Evolutionary conservation across 2,329 filamentous ascomycete genomes (phyloP).

Genomic region (Reticulascus tulasneorum): DNA sequence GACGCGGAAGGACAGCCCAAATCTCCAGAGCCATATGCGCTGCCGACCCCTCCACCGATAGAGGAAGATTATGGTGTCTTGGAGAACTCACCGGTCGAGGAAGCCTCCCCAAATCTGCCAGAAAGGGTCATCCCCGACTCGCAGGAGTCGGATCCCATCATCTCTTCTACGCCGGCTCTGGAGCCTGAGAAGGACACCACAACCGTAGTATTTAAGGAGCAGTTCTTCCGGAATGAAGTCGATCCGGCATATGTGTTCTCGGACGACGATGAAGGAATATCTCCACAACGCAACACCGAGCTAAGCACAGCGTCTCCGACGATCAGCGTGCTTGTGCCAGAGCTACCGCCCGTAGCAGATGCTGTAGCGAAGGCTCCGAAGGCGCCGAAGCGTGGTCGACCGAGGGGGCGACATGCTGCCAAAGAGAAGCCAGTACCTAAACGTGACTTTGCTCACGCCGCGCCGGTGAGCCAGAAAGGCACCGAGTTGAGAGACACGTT

Average conservation of each 20-base stretch:
- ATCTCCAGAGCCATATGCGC: too few relatives aligned
- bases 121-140: neutral
- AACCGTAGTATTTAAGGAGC: neutral
- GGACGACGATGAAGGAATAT: constrained; percentile 18
- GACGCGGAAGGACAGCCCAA: too few relatives aligned
- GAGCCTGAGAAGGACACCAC: neutral
- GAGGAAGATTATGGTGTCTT: neutral
- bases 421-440: neutral
- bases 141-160: neutral
- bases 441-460: too few relatives aligned
- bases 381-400: neutral
- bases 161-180: neutral
- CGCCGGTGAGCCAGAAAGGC: too few relatives aligned
- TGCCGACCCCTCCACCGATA: too few relatives aligned
- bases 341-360: neutral
- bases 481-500: too few relatives aligned
- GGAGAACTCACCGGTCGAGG: neutral
- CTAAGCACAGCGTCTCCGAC: neutral
- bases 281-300: neutral
- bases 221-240: constrained; percentile 10
- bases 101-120: neutral
- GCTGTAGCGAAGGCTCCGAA: neutral
- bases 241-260: constrained; percentile 18
- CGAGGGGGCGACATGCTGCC: neutral
- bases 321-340: neutral